Percentiles rank a stretch among this genome's conserved stretches.
Conservation (phyloP, 2,329 filamentous ascomycete species). For the Bipolaris cookei region DNA sequence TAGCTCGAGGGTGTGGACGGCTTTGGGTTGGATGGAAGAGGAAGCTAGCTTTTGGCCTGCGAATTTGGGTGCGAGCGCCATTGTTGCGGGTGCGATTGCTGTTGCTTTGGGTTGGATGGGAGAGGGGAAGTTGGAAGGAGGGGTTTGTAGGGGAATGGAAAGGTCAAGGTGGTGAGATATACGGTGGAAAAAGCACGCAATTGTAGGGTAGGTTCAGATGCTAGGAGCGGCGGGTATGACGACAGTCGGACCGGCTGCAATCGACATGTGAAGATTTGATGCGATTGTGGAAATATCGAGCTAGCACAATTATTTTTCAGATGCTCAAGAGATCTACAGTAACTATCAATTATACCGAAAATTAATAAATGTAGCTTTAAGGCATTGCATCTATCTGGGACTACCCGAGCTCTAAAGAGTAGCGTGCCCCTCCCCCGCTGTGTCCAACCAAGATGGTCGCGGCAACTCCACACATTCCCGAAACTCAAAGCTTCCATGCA, state of each 20-base stretch:
- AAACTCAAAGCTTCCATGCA: constrained; percentile 15
- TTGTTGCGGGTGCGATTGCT: constrained; percentile 43
- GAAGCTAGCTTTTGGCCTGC: constrained; percentile 72
- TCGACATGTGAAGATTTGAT: constrained; percentile 1
- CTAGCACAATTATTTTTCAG: too few species aligned
- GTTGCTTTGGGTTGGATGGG: not conserved
- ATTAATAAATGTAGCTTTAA: not conserved
- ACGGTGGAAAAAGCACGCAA: constrained; percentile 26
- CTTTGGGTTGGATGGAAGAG: constrained; percentile 48
- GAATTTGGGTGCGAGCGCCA: constrained; percentile 81
- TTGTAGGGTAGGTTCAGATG: constrained; percentile 25
- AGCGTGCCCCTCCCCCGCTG: constrained; percentile 21
- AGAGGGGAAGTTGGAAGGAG: not conserved
- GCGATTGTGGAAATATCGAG: not conserved
- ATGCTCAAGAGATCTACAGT: not conserved
- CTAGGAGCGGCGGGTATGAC: constrained; percentile 27
- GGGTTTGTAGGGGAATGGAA: not conserved
- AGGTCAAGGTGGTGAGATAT: not conserved
- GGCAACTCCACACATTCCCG: constrained; percentile 19
- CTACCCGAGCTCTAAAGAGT: not conserved
- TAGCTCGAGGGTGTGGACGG: constrained; percentile 61
- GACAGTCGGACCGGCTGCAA: constrained; percentile 21
- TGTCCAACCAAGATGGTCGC: constrained; percentile 19
- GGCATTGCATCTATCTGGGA: not conserved
- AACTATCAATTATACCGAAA: not conserved